Conservation (phyloP, 139 green algal species). For the Ostreobium quekettii region DNA sequence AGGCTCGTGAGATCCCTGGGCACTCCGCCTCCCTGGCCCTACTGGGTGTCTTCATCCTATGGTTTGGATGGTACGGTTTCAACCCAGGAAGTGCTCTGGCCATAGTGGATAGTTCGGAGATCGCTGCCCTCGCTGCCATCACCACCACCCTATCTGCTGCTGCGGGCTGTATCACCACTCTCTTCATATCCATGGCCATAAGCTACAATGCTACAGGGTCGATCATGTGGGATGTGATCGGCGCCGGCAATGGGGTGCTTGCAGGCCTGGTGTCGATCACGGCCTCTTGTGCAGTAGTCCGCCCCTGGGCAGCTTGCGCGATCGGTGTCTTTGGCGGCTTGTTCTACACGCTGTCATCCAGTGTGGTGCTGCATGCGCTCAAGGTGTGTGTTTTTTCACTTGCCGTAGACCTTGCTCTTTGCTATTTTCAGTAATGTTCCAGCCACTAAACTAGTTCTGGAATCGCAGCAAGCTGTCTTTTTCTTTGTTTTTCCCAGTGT, state of each 20-base stretch:
- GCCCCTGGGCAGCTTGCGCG: slow-evolving; percentile 51
- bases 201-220: too few species aligned
- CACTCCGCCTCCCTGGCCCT: slow-evolving; percentile 49
- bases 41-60: slow-evolving; percentile 60
- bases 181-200: too few species aligned
- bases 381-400: too few species aligned
- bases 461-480: too few species aligned
- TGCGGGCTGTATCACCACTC: slow-evolving; percentile 36
- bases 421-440: too few species aligned
- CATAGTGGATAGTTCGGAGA: slow-evolving; percentile 23
- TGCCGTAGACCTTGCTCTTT: too few species aligned
- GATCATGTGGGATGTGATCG: too few species aligned
- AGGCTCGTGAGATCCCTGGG: slow-evolving; percentile 58
- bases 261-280: slow-evolving; percentile 69
- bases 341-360: slow-evolving; percentile 27
- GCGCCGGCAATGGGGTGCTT: slow-evolving; percentile 46
- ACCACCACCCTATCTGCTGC: slow-evolving; percentile 58
- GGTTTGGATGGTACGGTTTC: slow-evolving; percentile 55
- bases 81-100: slow-evolving; percentile 44
- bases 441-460: too few species aligned
- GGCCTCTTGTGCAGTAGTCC: slow-evolving; percentile 41
- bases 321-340: slow-evolving; percentile 35
- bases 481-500: too few species aligned
- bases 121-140: slow-evolving; percentile 30
- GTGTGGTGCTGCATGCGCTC: too few species aligned